Evolutionary conservation across 2,329 filamentous ascomycete genomes (phyloP).

Genomic region (Ilyonectria robusta): DNA sequence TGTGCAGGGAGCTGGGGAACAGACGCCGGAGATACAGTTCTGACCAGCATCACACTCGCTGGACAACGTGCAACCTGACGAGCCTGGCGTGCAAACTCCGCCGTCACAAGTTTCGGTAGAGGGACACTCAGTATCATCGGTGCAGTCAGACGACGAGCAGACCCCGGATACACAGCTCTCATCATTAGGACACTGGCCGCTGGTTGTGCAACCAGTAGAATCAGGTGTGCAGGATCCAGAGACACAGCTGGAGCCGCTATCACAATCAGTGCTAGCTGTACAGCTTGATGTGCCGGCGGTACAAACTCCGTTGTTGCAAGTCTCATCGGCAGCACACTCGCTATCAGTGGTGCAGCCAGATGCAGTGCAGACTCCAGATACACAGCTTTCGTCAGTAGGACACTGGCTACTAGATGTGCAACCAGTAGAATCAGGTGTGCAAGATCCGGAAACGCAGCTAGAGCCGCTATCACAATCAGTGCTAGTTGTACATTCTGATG

Average conservation of each 20-base stretch:
- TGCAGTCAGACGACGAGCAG: neutral
- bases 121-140: neutral
- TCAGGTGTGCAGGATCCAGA: neutral
- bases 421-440: neutral
- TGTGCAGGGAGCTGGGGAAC: too few species aligned
- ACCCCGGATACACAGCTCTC: slow-evolving; percentile 3
- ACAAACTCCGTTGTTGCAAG: slow-evolving; percentile 12
- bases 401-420: too few species aligned
- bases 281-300: slow-evolving; percentile 5
- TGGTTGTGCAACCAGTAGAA: neutral
- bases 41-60: neutral
- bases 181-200: slow-evolving; percentile 4
- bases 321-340: neutral
- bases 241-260: neutral
- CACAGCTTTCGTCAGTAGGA: too few species aligned
- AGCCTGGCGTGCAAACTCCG: slow-evolving; percentile 4
- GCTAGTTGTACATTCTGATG: neutral
- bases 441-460: slow-evolving; percentile 1
- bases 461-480: slow-evolving; percentile 8
- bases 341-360: neutral
- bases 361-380: neutral
- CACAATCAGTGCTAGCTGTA: neutral
- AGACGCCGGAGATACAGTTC: neutral
- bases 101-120: neutral
- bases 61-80: neutral